Conservation (phyloP, 495 filamentous ascomycete species). For the Hypoxylon crocopeplum region DNA sequence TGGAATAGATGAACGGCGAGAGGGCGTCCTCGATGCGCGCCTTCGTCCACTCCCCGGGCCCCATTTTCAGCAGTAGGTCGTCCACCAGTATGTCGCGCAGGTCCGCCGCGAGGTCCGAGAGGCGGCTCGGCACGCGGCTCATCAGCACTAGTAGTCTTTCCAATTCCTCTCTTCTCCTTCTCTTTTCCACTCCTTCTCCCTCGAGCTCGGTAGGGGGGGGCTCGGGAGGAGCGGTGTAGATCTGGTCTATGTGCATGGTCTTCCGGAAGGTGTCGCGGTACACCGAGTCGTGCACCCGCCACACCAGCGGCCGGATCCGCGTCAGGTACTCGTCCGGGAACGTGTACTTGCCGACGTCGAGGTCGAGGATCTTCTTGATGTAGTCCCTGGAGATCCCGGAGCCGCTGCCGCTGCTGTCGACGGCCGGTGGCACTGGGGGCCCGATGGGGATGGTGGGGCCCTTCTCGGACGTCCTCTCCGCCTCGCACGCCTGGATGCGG, state of each 20-base stretch:
- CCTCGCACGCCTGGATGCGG: conserved; percentile 11
- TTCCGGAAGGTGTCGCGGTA: conserved; percentile 5
- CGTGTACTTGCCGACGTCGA: conserved; percentile 69
- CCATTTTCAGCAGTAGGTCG: conserved; percentile 29
- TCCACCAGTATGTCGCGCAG: conserved; percentile 11
- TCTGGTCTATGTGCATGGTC: not conserved
- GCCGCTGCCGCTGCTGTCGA: conserved; percentile 4
- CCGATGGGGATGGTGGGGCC: conserved; percentile 33
- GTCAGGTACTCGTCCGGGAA: conserved; percentile 62
- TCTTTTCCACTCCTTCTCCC: no score
- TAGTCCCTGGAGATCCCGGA: conserved; percentile 37
- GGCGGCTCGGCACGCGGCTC: conserved; percentile 49
- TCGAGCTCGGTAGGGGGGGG: conserved; percentile 13
- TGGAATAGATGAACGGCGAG: conserved; percentile 2
- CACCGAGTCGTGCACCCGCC: conserved; percentile 40
- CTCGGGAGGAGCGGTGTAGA: conserved; percentile 19
- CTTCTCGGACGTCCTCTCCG: conserved; percentile 22
- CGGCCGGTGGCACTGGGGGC: conserved; percentile 17
- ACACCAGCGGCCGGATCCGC: conserved; percentile 71
- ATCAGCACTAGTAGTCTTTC: no score
- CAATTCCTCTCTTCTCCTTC: no score
- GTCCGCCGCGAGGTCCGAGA: conserved; percentile 44
- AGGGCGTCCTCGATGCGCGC: conserved; percentile 15
- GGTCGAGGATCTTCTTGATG: conserved; percentile 60
- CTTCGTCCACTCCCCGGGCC: conserved; percentile 22